Conservation (phyloP, 495 filamentous ascomycete species). For the Annulohypoxylon bovei region DNA sequence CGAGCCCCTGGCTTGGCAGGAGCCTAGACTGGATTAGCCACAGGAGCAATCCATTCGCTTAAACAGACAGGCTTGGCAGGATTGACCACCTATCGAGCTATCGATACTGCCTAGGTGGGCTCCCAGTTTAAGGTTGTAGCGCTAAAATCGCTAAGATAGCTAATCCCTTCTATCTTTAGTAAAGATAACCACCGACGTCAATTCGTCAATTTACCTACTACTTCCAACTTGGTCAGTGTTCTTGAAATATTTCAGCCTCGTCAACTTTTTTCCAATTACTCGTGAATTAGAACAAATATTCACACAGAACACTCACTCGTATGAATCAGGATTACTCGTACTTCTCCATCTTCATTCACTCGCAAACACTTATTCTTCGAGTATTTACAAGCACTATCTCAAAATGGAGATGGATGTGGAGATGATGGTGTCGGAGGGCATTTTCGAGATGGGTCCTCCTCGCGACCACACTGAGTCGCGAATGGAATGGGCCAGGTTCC, state of each 20-base stretch:
- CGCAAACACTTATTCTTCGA: neutral
- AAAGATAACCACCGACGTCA: conserved; percentile 33
- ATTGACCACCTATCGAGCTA: too few relatives aligned
- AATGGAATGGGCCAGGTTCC: conserved; percentile 58
- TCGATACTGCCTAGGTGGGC: neutral
- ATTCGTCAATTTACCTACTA: conserved; percentile 1
- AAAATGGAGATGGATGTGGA: conserved; percentile 42
- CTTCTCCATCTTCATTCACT: neutral
- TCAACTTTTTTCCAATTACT: conserved; percentile 1
- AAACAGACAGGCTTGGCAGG: conserved; percentile 2
- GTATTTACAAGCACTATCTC: neutral
- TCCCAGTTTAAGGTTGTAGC: conserved; percentile 21
- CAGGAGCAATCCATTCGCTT: conserved; percentile 22
- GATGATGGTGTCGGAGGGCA: neutral
- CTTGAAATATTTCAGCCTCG: conserved; percentile 20
- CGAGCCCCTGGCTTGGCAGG: conserved; percentile 25
- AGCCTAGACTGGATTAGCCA: conserved; percentile 33
- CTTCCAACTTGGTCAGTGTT: neutral
- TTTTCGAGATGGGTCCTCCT: neutral
- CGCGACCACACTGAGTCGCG: conserved; percentile 11
- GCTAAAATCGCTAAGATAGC: conserved; percentile 26
- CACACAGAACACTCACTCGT: neutral
- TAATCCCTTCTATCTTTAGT: neutral
- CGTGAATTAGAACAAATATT: neutral
- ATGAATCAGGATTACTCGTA: neutral